A percentile compares a stretch with the other conserved stretches of the same genome.
phyloP scores from a whole-genome alignment of 2,329 filamentous ascomycete species.

The Fonsecaea monophora region DNA sequence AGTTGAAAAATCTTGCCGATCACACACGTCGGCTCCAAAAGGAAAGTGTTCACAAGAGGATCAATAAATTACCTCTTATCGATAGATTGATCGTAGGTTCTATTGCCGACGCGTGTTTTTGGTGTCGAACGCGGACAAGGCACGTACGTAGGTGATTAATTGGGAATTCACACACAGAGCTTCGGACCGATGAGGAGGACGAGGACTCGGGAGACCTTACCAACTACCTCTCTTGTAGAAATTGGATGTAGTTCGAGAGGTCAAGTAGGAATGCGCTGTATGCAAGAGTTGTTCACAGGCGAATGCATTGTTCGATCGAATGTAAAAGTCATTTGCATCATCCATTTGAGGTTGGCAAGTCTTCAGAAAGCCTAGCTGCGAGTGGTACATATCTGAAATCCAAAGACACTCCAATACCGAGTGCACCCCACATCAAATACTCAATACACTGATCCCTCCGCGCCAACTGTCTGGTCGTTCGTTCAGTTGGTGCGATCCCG shows the following conservation, averaged over 20 bases:
- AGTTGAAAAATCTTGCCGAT: background rate
- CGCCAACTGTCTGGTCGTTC: background rate
- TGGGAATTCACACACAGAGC: too few species aligned
- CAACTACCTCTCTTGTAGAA: too few species aligned
- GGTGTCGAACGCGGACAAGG: background rate
- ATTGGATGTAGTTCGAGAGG: too few species aligned
- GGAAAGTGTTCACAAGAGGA: background rate
- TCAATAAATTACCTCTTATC: background rate
- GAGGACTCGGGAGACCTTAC: too few species aligned
- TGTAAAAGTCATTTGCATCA: background rate
- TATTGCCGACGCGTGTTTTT: background rate
- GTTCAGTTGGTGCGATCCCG: background rate
- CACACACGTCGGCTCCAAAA: background rate
- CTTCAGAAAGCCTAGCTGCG: background rate
- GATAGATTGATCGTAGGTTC: too few species aligned
- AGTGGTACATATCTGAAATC: background rate
- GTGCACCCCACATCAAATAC: background rate
- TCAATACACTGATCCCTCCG: background rate
- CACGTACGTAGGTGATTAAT: too few species aligned
- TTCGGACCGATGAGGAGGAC: too few species aligned
- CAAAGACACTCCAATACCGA: background rate
- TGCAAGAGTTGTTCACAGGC: background rate
- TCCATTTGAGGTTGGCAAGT: background rate
- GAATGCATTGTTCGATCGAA: background rate
- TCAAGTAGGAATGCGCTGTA: background rate